Conservation (phyloP, 208 protist species). For the Borovskyia barvae region DNA sequence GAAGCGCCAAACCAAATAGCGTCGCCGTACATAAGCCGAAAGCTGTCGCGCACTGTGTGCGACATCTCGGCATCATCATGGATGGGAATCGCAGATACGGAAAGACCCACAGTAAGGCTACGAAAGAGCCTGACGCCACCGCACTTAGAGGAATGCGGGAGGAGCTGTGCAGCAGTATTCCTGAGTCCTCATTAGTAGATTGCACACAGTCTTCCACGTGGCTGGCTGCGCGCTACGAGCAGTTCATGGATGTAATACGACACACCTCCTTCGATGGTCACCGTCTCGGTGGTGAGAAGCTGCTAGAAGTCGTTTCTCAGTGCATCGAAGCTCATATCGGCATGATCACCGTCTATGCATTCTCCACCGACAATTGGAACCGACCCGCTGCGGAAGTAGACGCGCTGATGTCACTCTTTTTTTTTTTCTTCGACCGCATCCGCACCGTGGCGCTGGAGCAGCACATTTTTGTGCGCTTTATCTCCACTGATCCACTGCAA, state of each 20-base stretch:
- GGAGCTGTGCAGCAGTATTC: conserved; percentile 12
- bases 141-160: conserved; percentile 10
- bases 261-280: conserved; percentile 75
- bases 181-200: neutral
- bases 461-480: conserved; percentile 87
- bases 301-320: conserved; percentile 70
- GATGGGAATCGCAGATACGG: conserved; percentile 89
- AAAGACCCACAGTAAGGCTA: neutral
- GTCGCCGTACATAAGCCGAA: neutral
- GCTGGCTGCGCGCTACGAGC: conserved; percentile 18
- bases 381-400: conserved; percentile 68
- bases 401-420: conserved; percentile 82
- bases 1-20: neutral
- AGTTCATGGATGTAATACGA: conserved; percentile 42
- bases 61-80: conserved; percentile 90
- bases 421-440: conserved; percentile 80
- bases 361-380: conserved; percentile 91
- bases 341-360: conserved; percentile 90
- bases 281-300: conserved; percentile 74
- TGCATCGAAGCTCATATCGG: conserved; percentile 58
- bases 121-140: conserved; percentile 6
- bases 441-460: conserved; percentile 39
- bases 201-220: neutral
- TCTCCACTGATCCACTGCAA: conserved; percentile 53
- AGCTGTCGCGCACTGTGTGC: conserved; percentile 35